Evolutionary conservation across 73 alveolate species (phyloP).

Genomic region (Stentor coeruleus): DNA sequence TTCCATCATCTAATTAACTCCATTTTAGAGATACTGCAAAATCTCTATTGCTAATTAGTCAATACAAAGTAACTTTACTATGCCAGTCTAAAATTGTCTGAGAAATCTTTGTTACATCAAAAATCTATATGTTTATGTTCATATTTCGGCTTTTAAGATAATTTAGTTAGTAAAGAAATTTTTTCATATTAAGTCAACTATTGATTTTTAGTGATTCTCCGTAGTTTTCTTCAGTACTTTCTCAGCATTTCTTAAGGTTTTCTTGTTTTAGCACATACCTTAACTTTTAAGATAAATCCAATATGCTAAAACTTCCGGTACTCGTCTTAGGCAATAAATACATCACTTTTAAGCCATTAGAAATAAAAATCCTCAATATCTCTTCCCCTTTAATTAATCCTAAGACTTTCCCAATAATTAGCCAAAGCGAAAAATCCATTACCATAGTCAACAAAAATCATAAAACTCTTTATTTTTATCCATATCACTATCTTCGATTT

Average conservation of each 20-base stretch:
- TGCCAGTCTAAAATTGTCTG: neutral
- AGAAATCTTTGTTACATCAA: neutral
- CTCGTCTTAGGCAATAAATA: neutral
- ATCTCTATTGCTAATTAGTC: conserved; percentile 25
- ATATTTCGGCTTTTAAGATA: neutral
- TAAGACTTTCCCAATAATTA: neutral
- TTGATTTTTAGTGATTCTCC: too few species aligned
- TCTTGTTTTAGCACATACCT: too few species aligned
- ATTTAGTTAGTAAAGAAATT: too few species aligned
- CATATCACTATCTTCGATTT: too few species aligned
- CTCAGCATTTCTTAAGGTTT: too few species aligned
- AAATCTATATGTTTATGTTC: neutral
- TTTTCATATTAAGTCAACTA: too few species aligned
- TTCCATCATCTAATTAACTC: neutral
- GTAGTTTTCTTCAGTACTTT: too few species aligned
- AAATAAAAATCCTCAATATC: neutral
- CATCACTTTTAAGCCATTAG: neutral
- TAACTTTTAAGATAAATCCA: too few species aligned
- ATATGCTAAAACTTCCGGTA: neutral
- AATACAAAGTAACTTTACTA: neutral
- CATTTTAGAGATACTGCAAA: neutral
- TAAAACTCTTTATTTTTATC: too few species aligned
- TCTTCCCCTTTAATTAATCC: neutral
- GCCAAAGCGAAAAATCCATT: too few species aligned
- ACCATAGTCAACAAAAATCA: too few species aligned